Base-by-base conservation (phyloP, 345 rosid genomes). In the Melaleuca quinquenervia region DNA sequence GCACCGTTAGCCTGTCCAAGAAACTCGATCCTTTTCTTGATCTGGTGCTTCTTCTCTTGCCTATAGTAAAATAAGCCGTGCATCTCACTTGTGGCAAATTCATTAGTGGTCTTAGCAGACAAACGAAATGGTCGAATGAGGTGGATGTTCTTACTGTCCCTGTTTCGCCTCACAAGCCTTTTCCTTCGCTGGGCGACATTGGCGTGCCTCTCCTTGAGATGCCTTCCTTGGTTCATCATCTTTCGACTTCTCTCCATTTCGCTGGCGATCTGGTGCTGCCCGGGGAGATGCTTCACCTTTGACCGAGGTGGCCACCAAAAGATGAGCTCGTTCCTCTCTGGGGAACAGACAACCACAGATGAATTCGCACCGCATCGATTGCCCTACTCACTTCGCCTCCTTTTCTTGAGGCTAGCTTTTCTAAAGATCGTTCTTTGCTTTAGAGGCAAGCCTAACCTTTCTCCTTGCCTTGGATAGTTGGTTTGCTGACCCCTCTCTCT, bases 361-460 rank as follows among this genome's bases (percentile, higher is more conserved):
- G 91, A 93, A 32, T 52, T 48, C 24, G 89, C 85, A 16, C 88
- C 93, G 29, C 93, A 94, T 0, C 91, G 82, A 6, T 82, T 90
- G 51, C 90, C 86, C 2, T 89, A 84, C 56, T 94, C 94, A 8
- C 87, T 85, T 8, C 9, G 10, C 78, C 89, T 88, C 76, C 90
- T 91, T 84, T 92, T 91, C 87, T 88, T 91, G 8, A 92, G 89
- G 85, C 93, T 88, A 24, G 91, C 91, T 89, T 84, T 91, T 41
- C 92, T 88, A 7, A 90, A 90, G 29, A 44, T 13, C 55, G 7
- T 90, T 89, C 53, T 85, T 91, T 54, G 6, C 89, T 20, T 91
- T 89, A 88, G 88, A 91, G 7, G 29, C 84, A 29, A 91, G 91
- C 53, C 84, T 88, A 85, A 88, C 90, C 89, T 87, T 91, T 88